These are phyloP conservation scores for Manihot esculenta DNA, from an alignment of 441 rosid species.

Conservation along the genomic window DNA sequence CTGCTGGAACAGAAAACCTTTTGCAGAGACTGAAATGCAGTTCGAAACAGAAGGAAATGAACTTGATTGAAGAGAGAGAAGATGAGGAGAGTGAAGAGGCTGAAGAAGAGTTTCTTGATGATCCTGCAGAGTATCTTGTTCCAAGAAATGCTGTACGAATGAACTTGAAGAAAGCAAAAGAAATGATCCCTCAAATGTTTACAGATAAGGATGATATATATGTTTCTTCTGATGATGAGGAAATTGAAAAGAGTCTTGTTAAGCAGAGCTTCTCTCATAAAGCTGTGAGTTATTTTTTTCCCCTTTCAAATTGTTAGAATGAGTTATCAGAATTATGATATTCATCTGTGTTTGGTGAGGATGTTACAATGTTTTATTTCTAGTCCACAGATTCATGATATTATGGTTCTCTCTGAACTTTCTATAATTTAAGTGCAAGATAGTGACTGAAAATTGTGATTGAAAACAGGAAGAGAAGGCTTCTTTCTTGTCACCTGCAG, in stretches of 20 bases:
- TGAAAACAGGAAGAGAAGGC: slow-evolving; percentile 55
- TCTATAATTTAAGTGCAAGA: background rate
- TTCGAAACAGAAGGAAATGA: slow-evolving; percentile 40
- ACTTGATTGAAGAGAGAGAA: slow-evolving; percentile 48
- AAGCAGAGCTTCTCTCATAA: slow-evolving; percentile 49
- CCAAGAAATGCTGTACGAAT: slow-evolving; percentile 47
- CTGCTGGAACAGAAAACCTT: slow-evolving; percentile 77
- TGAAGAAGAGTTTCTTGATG: slow-evolving; percentile 39
- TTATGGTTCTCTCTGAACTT: background rate
- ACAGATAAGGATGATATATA: slow-evolving; percentile 77
- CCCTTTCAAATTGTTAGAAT: slow-evolving; percentile 1
- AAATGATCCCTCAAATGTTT: slow-evolving; percentile 85
- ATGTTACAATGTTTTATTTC: background rate
- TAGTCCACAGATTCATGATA: background rate
- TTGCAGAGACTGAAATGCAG: slow-evolving; percentile 66
- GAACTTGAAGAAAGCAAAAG: slow-evolving; percentile 73
- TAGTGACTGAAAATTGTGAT: slow-evolving; percentile 24
- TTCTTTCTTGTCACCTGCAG: slow-evolving; percentile 49
- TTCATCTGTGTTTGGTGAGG: background rate
- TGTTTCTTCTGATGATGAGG: slow-evolving; percentile 89
- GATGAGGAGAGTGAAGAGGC: slow-evolving; percentile 42
- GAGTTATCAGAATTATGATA: slow-evolving; percentile 6
- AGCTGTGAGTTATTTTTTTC: slow-evolving; percentile 80
- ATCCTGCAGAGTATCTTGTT: slow-evolving; percentile 44
- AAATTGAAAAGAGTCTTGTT: slow-evolving; percentile 51